Evolutionary conservation across 805 yeast species (phyloP).

Genomic region (Schwanniomyces yamadae): DNA sequence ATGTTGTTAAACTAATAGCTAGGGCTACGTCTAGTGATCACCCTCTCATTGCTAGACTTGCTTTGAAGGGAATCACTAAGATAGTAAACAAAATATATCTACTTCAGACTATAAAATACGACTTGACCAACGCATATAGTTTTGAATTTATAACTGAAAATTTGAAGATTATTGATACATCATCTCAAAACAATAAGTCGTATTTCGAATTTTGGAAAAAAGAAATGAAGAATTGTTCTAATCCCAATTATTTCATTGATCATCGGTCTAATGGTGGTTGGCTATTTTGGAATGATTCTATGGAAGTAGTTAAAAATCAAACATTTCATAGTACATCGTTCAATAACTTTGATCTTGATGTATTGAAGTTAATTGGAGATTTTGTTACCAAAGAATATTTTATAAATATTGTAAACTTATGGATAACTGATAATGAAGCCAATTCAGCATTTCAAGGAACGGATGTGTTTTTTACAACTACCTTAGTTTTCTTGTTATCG

Average conservation of each 20-base stretch:
- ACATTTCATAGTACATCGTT: constrained; percentile 28
- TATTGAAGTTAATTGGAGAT: constrained; percentile 44
- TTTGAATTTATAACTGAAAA: constrained; percentile 33
- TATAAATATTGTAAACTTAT: constrained; percentile 44
- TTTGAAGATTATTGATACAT: constrained; percentile 43
- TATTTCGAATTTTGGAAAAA: constrained; percentile 43
- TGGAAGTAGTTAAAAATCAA: constrained; percentile 46
- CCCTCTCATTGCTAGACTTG: constrained; percentile 61
- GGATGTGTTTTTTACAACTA: constrained; percentile 56
- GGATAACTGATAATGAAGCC: constrained; percentile 68
- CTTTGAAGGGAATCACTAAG: constrained; percentile 59
- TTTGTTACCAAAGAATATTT: constrained; percentile 59
- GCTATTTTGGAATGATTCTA: constrained; percentile 67
- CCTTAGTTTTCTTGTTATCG: constrained; percentile 49
- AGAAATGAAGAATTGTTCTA: constrained; percentile 50
- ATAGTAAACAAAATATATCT: constrained; percentile 46
- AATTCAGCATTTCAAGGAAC: constrained; percentile 64
- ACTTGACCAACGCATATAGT: constrained; percentile 43
- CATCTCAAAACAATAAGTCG: constrained; percentile 28
- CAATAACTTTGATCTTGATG: constrained; percentile 38
- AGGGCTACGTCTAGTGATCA: constrained; percentile 57
- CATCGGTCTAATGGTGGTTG: constrained; percentile 60
- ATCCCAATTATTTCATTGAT: constrained; percentile 58
- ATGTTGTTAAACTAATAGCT: constrained; percentile 44
- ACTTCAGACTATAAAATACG: constrained; percentile 48